Evolutionary conservation across 352 stramenopile species (phyloP).

Genomic region (Pythium brachiatum): DNA sequence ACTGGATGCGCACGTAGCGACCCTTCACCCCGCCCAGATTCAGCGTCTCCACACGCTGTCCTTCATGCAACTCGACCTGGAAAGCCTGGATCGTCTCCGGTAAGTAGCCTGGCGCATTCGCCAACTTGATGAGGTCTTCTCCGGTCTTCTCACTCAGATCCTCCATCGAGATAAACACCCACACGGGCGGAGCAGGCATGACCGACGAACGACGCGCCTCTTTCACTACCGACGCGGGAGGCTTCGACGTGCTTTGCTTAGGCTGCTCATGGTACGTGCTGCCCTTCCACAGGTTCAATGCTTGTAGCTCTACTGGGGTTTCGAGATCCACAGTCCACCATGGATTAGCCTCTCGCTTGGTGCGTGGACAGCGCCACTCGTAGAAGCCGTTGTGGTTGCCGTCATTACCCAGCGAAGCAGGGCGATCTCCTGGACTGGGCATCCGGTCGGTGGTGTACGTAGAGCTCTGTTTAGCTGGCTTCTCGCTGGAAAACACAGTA

Average conservation of each 20-base stretch:
- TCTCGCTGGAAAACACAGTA: slow-evolving; percentile 18
- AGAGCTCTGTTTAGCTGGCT: slow-evolving; percentile 50
- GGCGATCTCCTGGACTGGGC: slow-evolving; percentile 40
- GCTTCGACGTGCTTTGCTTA: slow-evolving; percentile 37
- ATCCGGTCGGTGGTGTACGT: slow-evolving; percentile 39
- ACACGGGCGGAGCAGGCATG: slow-evolving; percentile 35
- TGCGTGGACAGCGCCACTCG: slow-evolving; percentile 68
- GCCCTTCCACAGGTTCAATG: slow-evolving; percentile 63
- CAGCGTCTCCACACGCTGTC: slow-evolving; percentile 25
- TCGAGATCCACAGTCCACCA: slow-evolving; percentile 79
- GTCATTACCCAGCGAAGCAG: slow-evolving; percentile 54
- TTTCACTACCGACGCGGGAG: slow-evolving; percentile 33
- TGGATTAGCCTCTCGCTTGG: slow-evolving; percentile 46
- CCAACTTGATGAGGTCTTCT: slow-evolving; percentile 6
- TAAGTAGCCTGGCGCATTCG: slow-evolving; percentile 10
- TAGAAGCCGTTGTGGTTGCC: slow-evolving; percentile 65
- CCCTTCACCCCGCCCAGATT: slow-evolving; percentile 24
- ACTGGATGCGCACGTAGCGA: slow-evolving; percentile 63
- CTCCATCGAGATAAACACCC: slow-evolving; percentile 58
- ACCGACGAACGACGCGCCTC: slow-evolving; percentile 28
- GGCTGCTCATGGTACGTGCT: slow-evolving; percentile 71
- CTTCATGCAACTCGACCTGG: slow-evolving; percentile 15
- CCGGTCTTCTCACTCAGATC: slow-evolving; percentile 10
- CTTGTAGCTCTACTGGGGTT: slow-evolving; percentile 29
- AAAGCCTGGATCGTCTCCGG: slow-evolving; percentile 11